These are phyloP conservation scores for Ophiosphaerella herpotricha DNA, from an alignment of 2,329 filamentous ascomycete genomes.

Conservation along the genomic window DNA sequence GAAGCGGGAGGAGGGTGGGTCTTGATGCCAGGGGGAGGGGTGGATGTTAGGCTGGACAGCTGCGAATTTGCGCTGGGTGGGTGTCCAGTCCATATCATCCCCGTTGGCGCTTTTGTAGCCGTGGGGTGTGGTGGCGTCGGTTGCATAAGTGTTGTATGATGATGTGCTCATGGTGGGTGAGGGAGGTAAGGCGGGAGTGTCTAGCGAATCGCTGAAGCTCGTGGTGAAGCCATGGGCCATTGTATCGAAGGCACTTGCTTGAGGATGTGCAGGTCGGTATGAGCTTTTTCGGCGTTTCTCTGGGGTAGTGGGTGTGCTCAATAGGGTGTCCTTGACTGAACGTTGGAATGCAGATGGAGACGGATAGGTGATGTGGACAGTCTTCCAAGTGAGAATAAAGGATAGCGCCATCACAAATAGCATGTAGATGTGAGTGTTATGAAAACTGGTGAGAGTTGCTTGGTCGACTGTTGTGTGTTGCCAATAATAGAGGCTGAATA, in stretches of 20 bases:
- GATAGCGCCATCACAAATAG: constrained; percentile 43
- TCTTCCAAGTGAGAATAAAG: constrained; percentile 48
- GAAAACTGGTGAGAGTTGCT: constrained; percentile 44
- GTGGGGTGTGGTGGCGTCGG: constrained; percentile 31
- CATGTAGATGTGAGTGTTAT: constrained; percentile 60
- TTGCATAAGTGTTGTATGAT: constrained; percentile 29
- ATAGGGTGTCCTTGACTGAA: constrained; percentile 30
- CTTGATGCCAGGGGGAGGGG: constrained; percentile 21
- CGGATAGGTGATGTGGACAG: constrained; percentile 62
- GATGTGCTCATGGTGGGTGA: constrained; percentile 38
- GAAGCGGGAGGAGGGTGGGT: constrained; percentile 8
- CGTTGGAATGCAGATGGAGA: constrained; percentile 33
- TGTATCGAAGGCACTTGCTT: constrained; percentile 37
- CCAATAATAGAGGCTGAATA: constrained; percentile 46
- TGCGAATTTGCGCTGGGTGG: constrained; percentile 53
- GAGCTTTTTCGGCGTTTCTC: constrained; percentile 27
- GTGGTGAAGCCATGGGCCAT: constrained; percentile 46
- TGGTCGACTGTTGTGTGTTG: constrained; percentile 18
- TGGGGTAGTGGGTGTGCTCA: constrained; percentile 21
- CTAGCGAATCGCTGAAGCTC: constrained; percentile 39
- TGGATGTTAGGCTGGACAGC: constrained; percentile 31
- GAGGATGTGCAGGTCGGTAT: constrained; percentile 29
- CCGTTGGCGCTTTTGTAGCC: constrained; percentile 13
- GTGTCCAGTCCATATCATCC: constrained; percentile 74
- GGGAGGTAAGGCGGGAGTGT: constrained; percentile 30